These are phyloP conservation scores for Tylopilus intermedius DNA, from an alignment of 768 basidiomycete genomes.

Conservation along the genomic window DNA sequence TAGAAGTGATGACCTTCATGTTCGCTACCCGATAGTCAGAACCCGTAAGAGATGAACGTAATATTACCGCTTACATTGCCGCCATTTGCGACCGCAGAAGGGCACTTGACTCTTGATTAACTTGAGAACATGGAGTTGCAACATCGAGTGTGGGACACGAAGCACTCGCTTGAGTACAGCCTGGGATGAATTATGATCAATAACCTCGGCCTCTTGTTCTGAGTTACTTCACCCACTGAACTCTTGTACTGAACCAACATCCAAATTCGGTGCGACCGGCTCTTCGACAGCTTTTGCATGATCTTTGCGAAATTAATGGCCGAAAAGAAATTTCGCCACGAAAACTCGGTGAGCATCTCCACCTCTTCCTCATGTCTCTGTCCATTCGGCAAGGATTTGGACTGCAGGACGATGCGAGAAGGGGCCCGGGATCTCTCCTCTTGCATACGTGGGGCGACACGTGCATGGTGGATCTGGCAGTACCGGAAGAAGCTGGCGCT, in stretches of 20 bases:
- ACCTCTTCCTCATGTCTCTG: slow-evolving; percentile 80
- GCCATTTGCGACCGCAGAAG: slow-evolving; percentile 96
- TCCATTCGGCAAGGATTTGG: slow-evolving; percentile 62
- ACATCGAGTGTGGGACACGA: slow-evolving; percentile 87
- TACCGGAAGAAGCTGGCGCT: slow-evolving; percentile 87
- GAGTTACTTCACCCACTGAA: slow-evolving; percentile 55
- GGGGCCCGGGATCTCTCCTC: slow-evolving; percentile 61
- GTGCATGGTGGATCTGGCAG: slow-evolving; percentile 76
- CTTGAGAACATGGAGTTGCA: slow-evolving; percentile 93
- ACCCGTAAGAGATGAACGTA: background rate
- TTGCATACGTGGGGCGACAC: slow-evolving; percentile 53
- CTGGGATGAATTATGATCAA: slow-evolving; percentile 37
- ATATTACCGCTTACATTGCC: slow-evolving; percentile 65
- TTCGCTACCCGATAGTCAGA: slow-evolving; percentile 58
- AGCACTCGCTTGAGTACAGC: slow-evolving; percentile 94
- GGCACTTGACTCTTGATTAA: slow-evolving; percentile 99
- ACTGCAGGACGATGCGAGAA: slow-evolving; percentile 54
- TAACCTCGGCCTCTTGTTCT: slow-evolving; percentile 3
- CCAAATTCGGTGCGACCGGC: slow-evolving; percentile 88
- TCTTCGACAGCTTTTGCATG: slow-evolving; percentile 96
- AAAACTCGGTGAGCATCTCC: slow-evolving; percentile 89
- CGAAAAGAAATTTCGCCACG: slow-evolving; percentile 97
- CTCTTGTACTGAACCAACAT: slow-evolving; percentile 98
- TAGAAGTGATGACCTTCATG: slow-evolving; percentile 99
- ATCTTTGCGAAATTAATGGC: slow-evolving; percentile 97